Evolutionary conservation across 2,329 filamentous ascomycete genomes (phyloP), one percentile per base, ranked within the genome.

Genomic region (Fusarium haematococcum): DNA sequence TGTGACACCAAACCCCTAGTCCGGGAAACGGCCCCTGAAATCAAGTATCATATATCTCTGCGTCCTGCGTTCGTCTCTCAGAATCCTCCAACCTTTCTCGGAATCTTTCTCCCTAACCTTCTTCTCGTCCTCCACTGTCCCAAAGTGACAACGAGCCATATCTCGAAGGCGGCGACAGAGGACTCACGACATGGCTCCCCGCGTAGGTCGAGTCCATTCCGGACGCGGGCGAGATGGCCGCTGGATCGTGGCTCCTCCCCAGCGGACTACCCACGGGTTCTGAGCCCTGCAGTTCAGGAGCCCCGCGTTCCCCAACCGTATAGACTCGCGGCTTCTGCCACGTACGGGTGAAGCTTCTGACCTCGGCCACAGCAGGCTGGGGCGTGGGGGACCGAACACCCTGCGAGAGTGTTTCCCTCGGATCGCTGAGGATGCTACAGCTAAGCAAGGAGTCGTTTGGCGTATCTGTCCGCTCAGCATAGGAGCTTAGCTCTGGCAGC

Each of bases 321-420:
- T 71, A 79, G n/a, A 76, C 66, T 2, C 76, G 70, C 11, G 77
- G 77, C 50, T 77, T 77, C 57, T 75, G 77, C 60, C 71, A 52
- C 6, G 74, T 45, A 10, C 77, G 70, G 30, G 75, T 76, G 32
- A 63, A 79, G 39, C 74, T 79, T 54, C 54, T 71, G 5, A 73
- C 63, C 64, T 79, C 77, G 13, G 77, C 77, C 32, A 79, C 69
- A 4, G 77, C 77, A 1, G 76, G 76, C 57, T 72, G 78, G 9
- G 77, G 77, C 9, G 77, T 79, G 6, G 77, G 71, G 5, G 71
- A 74, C 33, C 66, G 64, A 18, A 73, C 59, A 1, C 71, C 73
- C 18, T 65, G 71, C 16, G 76, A 79, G 20, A 60, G 65, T 3
- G 71, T 68, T 14, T 76, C 69, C 20, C 74, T 68, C 8, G 70